Evolutionary conservation across 2,329 filamentous ascomycete species (phyloP), one percentile per base, ranked within the genome.

Genomic region (Trichoderma arundinaceum): DNA sequence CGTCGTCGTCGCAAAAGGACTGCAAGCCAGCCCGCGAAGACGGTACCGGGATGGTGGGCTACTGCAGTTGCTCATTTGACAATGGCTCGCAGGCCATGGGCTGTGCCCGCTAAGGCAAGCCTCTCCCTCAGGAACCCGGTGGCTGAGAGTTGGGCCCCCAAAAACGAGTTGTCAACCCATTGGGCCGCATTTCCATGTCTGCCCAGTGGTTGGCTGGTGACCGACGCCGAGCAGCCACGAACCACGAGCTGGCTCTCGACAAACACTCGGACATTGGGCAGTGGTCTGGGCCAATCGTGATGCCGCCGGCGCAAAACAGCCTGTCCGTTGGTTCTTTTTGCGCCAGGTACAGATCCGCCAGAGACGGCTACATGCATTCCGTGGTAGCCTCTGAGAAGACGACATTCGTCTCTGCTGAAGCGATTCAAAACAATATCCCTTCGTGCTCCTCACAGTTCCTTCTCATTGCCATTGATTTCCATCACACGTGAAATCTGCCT

Each of bases 51-150:
- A 72, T 68, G 74, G 73, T 73, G 73, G 72, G 71, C 64, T 66
- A 72, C 65, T 41, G 49, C 57, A 48, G 32, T 46, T 67, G 49
- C 68, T 74, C 70, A 77, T 78, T 77, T 72, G 76, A 69, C 75
- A 77, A 78, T 77, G 72, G 71, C 69, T 64, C n/a, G 48, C 51
- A 60, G 62, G 35, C 49, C 51, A 13, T 67, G 58, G 28, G 22
- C 41, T 28, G 35, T 44, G 38, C 59, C 32, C 46, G 38, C 65
- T 53, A 57, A 56, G 17, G 58, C 48, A 66, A 66, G 49, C 64
- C 51, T 53, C 64, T 56, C 44, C 59, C 28, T 54, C 65, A 64
- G 65, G 65, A 57, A 64, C 60, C 59, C 48, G 52, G 59, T 64
- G 65, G 59, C 65, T 57, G 43, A 64, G 53, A 35, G 22, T 66